Percentiles rank a stretch among this genome's conserved stretches.
Conservation (phyloP, 1,284 basidiomycete genomes). For the Apiotrichum domesticum region DNA sequence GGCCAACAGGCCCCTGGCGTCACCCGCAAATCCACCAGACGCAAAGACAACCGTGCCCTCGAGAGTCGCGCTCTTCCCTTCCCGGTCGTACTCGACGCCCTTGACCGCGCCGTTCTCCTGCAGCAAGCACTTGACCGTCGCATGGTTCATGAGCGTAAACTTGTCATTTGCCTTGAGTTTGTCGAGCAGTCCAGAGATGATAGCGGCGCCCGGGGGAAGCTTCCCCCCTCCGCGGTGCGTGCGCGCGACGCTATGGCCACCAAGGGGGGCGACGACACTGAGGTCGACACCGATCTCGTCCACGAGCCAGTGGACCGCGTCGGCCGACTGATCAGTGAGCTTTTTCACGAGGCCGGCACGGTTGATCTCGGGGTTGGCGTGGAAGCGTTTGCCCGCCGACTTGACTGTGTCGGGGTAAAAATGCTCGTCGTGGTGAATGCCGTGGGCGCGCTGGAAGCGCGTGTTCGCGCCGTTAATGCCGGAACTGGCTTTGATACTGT, state of each 20-base stretch:
- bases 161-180: constrained; percentile 4
- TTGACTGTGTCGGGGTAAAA: constrained; percentile 8
- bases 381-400: constrained; percentile 7
- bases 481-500: constrained; percentile 13
- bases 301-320: constrained; percentile 6
- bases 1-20: constrained; percentile 2
- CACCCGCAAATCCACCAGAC: constrained; percentile 12
- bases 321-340: constrained; percentile 1
- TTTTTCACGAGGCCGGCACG: constrained; percentile 5
- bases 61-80: background rate
- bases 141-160: constrained; percentile 4
- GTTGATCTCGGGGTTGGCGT: background rate
- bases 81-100: constrained; percentile 1
- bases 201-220: constrained; percentile 9
- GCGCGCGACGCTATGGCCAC: constrained; percentile 11
- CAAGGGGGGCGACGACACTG: constrained; percentile 8
- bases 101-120: background rate
- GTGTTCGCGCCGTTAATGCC: constrained; percentile 15
- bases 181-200: constrained; percentile 7
- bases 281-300: constrained; percentile 13
- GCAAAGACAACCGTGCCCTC: constrained; percentile 10
- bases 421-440: background rate
- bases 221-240: constrained; percentile 10
- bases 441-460: background rate
- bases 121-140: constrained; percentile 4